Conservation (phyloP, 164 flowering plant species). For the Macadamia integrifolia region DNA sequence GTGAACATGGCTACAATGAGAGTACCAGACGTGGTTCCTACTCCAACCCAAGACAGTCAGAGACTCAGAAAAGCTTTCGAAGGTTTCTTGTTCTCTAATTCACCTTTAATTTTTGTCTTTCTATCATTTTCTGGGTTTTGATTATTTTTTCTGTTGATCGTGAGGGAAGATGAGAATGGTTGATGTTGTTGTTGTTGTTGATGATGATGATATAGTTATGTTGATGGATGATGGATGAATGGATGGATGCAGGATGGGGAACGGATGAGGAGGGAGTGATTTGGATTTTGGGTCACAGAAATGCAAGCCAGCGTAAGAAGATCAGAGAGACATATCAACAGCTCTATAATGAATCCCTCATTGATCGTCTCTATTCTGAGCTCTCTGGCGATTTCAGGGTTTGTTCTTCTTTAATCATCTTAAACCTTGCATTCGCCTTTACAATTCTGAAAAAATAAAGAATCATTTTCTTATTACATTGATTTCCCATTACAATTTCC, state of each 20-base stretch:
- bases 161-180: neutral
- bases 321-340: slow-evolving; percentile 60
- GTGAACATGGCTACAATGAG: slow-evolving; percentile 48
- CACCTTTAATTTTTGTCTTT: neutral
- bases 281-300: slow-evolving; percentile 56
- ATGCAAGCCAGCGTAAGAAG: slow-evolving; percentile 52
- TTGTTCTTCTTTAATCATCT: neutral
- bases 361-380: slow-evolving; percentile 53
- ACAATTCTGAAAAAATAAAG: no score
- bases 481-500: no score
- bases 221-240: neutral
- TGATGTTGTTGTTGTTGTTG: no score
- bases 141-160: neutral
- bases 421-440: no score
- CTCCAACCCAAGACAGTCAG: slow-evolving; percentile 57
- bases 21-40: slow-evolving; percentile 59
- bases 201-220: no score
- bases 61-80: slow-evolving; percentile 46
- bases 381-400: slow-evolving; percentile 78
- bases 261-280: slow-evolving; percentile 74
- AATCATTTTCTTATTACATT: no score
- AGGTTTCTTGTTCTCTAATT: slow-evolving; percentile 29
- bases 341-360: slow-evolving; percentile 56
- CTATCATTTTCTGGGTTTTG: neutral
- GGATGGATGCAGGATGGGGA: slow-evolving; percentile 48